Evolutionary conservation across 2,329 filamentous ascomycete genomes (phyloP), one percentile per base, ranked within the genome.

Genomic region (Niveomyces coronatus): DNA sequence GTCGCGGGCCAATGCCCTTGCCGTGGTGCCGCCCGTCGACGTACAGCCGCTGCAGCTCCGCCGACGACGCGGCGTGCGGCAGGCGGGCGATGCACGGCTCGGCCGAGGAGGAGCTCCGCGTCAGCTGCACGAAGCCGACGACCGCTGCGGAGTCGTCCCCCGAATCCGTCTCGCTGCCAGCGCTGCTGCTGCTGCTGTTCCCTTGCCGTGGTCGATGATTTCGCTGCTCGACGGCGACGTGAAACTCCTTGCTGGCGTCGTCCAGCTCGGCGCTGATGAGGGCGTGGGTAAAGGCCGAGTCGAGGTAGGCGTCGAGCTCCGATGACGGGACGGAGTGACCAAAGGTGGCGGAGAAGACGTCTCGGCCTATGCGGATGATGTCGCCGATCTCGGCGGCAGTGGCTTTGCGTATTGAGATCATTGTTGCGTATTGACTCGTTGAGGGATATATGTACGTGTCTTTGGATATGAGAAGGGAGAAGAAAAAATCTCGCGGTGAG

Each of bases 11-110:
- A 2, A 66, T 47, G 0, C 65, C 64, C 9, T 40, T 45, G 0
- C 65, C 64, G 28, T 66, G 62, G 6, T 44, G 46, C 3, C 44
- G 37, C 1, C 46, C 37, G 26, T 56, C 43, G 3, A 68, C 58
- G 39, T 69, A 69, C 2, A 69, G 48, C 9, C 66, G 46, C 45
- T 67, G 63, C 20, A 69, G 42, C 46, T 69, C 64, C 3, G 65
- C 52, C 3, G 37, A 24, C 5, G 37, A 40, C 3, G 24, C 26
- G 0, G 43, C 50, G 3, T 48, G 45, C 4, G 53, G 48, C 0
- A 56, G 23, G 1, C 51, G 36, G 1, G 42, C 49, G 10, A 67
- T 40, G 31, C 60, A 65, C 1, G 61, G 59, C 33, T 69, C 65
- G 13, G 18, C 19, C 13, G 11, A 14, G 0, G 32, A 49, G 1